phyloP scores from a whole-genome alignment of 2,329 filamentous ascomycete species.

The Ophiostoma montium region DNA sequence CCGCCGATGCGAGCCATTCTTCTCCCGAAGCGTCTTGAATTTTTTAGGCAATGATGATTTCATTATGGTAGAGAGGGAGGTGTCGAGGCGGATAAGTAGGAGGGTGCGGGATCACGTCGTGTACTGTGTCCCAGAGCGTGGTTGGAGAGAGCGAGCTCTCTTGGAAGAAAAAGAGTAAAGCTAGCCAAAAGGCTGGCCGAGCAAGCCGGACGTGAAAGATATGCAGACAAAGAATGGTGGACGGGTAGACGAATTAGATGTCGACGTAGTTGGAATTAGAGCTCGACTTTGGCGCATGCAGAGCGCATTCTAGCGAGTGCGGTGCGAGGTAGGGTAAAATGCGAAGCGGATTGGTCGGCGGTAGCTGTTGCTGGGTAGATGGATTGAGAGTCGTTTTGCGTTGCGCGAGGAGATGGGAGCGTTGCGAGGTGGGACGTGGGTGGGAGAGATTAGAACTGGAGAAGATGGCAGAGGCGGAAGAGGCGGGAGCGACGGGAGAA shows the following conservation, averaged over 20 bases:
- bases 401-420: background rate
- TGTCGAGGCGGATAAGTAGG: background rate
- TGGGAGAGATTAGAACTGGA: background rate
- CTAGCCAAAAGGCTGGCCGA: background rate
- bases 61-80: slow-evolving; percentile 24
- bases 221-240: background rate
- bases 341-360: background rate
- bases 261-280: background rate
- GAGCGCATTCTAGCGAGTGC: background rate
- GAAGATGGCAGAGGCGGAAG: background rate
- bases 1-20: slow-evolving; percentile 37
- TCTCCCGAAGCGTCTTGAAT: slow-evolving; percentile 59
- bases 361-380: background rate
- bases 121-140: background rate
- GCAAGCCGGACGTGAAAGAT: background rate
- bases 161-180: too few relatives aligned
- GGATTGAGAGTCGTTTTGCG: background rate
- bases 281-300: background rate
- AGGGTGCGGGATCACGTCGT: background rate
- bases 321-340: background rate
- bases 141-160: too few relatives aligned
- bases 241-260: background rate
- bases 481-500: background rate
- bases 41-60: slow-evolving; percentile 42
- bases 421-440: background rate